A percentile compares a stretch with the other conserved stretches of the same genome.
Conservation (phyloP, 73 alveolate genomes). For the Tetrahymena borealis region DNA sequence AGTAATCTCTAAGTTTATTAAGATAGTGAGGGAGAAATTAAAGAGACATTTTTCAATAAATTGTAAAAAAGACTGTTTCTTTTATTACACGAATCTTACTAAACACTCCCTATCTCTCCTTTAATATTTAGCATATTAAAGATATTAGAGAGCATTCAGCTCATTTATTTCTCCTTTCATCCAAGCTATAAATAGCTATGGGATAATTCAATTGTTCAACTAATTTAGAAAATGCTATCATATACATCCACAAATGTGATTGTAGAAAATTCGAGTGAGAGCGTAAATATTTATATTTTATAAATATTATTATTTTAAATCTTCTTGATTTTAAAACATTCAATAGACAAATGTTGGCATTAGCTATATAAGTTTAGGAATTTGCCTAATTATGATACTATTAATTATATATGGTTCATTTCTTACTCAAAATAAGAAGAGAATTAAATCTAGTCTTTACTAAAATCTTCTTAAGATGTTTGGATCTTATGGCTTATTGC, state of each 20-base stretch:
- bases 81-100: background rate
- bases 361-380: background rate
- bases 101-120: background rate
- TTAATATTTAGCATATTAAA: background rate
- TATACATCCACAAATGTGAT: background rate
- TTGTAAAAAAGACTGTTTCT: background rate
- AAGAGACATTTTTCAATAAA: background rate
- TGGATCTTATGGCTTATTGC: background rate
- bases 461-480: background rate
- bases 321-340: background rate
- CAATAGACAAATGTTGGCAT: background rate
- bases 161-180: background rate
- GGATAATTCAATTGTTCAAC: background rate
- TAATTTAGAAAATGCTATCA: background rate
- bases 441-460: background rate
- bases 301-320: background rate
- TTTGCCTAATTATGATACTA: background rate
- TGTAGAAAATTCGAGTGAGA: background rate
- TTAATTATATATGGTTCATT: background rate
- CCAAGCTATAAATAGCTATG: background rate
- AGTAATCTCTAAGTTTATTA: too few species aligned
- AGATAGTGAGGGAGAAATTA: background rate
- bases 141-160: background rate
- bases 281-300: background rate
- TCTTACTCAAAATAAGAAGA: background rate